Base-by-base conservation (phyloP, 139 green algal genomes). In the Micromonas pusilla region DNA sequence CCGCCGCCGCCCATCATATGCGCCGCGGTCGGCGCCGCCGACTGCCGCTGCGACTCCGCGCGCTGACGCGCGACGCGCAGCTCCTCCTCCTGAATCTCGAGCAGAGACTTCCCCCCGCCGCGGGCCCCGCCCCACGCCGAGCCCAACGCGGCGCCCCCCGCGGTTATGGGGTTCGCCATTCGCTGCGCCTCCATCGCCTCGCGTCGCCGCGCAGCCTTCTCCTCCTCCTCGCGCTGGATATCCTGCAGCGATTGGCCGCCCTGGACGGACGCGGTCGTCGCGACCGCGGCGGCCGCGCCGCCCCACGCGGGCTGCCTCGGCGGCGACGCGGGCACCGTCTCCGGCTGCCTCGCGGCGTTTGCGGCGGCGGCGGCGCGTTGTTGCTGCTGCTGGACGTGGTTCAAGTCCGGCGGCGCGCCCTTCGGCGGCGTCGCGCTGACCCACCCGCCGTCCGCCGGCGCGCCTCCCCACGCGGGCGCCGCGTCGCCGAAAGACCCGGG, bases 21-120 rank as follows among this genome's bases (percentile, higher is more conserved):
- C 2, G 54, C 23, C 16, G 0, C 68, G 63, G 0, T 72, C 76
- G 1, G n/a, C n/a, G n/a, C 33, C 66, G 19, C 54, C 13, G 25
- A 53, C 37, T 67, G 72, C 72, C 36, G 63, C 38, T 28, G 66
- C 36, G 9, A 75, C 79, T 72, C 26, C 36, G 73, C 20, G 34
- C 3, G 67, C 39, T 71, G 37, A 65, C 66, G 34, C 38, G 32
- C 16, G 34, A 54, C 39, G 31, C 65, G 65, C 65, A 33, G 0
- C 0, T 77, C 30, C 62, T 82, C 63, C 30, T 79, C 72, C 33
- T 67, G 39, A 65, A 77, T 76, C 57, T 78, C 31, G 28, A 30
- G 25, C 39, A 76, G 39, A 16, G 32, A 63, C 6, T 62, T 62
- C 23, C 70, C 70, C 34, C 13, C 26, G 28, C 65, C 33, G 13